A percentile compares a stretch with the other conserved stretches of the same genome.
phyloP scores from a whole-genome alignment of 129 eudicot genomes.

The Helianthus annuus region HanXRQr2.0-SUNRISE NC_035447.2:26564137-26564636 shows the following conservation, averaged over 20 bases:
- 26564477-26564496: background rate
- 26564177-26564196: background rate
- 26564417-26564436: background rate
- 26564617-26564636: no score
- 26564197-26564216: slow-evolving; percentile 21
- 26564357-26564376: background rate
- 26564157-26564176: slow-evolving; percentile 6
- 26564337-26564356: background rate
- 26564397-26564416: background rate
- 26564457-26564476: background rate
- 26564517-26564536: background rate
- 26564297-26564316: slow-evolving; percentile 24
- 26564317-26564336: background rate
- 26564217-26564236: slow-evolving; percentile 82
- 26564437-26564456: background rate
- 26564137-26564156: slow-evolving; percentile 13
- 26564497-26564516: background rate
- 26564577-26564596: no score
- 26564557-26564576: no score
- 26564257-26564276: slow-evolving; percentile 97
- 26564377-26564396: background rate
- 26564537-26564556: background rate
- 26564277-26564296: slow-evolving; percentile 92
- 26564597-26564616: no score
- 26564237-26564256: slow-evolving; percentile 85